Evolutionary conservation across 345 rosid genomes (phyloP).

Genomic region (Adansonia digitata): DNA sequence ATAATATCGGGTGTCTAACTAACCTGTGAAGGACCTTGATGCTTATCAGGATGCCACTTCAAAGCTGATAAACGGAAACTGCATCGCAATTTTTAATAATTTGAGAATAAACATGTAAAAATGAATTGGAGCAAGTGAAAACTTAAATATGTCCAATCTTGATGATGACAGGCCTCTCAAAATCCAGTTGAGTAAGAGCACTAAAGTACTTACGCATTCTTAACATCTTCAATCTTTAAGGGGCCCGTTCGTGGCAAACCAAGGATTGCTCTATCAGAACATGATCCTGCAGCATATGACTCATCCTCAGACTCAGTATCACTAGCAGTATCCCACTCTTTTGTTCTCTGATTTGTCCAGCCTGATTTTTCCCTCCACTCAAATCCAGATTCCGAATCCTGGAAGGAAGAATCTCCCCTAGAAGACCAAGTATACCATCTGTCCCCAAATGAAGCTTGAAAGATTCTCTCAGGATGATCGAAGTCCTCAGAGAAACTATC

Average conservation of each 20-base stretch:
- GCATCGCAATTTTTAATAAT: constrained; percentile 18
- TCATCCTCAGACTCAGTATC: constrained; percentile 42
- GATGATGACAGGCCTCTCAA: neutral
- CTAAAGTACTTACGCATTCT: constrained; percentile 55
- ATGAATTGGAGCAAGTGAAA: neutral
- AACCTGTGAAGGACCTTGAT: constrained; percentile 72
- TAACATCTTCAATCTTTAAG: constrained; percentile 64
- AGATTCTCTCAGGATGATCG: constrained; percentile 36
- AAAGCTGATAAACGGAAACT: constrained; percentile 70
- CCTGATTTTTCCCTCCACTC: constrained; percentile 57
- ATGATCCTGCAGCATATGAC: constrained; percentile 38
- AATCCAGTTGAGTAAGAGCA: neutral
- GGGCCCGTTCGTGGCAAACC: constrained; percentile 68
- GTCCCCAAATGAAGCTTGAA: constrained; percentile 45
- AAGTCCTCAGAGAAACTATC: constrained; percentile 37
- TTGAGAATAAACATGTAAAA: neutral
- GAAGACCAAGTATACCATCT: constrained; percentile 48
- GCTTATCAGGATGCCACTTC: constrained; percentile 96
- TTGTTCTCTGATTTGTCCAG: constrained; percentile 33
- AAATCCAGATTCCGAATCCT: constrained; percentile 35
- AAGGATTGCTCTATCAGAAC: constrained; percentile 53
- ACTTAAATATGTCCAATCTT: neutral
- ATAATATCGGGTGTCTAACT: neutral
- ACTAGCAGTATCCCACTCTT: constrained; percentile 35
- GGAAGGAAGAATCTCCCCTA: constrained; percentile 22